phyloP scores from a whole-genome alignment of 345 rosid genomes.

The Aegle marmelos region DNA sequence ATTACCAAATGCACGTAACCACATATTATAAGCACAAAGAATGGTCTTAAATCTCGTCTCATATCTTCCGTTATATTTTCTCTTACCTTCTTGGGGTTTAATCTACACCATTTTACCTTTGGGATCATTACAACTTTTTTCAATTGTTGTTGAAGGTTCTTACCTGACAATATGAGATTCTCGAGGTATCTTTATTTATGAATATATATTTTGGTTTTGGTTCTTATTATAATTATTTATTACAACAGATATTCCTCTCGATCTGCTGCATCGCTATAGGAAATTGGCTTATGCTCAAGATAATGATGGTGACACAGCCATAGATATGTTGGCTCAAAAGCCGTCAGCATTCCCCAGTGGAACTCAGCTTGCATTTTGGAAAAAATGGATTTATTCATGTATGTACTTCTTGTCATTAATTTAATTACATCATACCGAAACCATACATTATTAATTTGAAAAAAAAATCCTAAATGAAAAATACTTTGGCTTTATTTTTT shows the following conservation, averaged over 20 bases:
- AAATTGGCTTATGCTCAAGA: slow-evolving; percentile 48
- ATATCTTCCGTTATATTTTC: neutral
- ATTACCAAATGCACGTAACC: too few species aligned
- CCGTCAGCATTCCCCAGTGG: slow-evolving; percentile 70
- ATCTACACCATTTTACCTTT: neutral
- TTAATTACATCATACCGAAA: too few species aligned
- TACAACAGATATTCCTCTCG: slow-evolving; percentile 57
- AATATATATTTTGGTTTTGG: neutral
- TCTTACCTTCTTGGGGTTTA: neutral
- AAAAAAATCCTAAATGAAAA: neutral
- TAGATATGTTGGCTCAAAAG: slow-evolving; percentile 55
- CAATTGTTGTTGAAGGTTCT: too few species aligned
- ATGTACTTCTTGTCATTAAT: neutral
- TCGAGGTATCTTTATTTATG: neutral
- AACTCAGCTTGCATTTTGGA: slow-evolving; percentile 47
- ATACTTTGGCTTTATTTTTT: too few species aligned
- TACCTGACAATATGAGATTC: too few species aligned
- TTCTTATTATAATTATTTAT: neutral
- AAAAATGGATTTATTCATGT: slow-evolving; percentile 56
- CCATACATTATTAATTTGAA: too few species aligned
- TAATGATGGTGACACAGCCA: slow-evolving; percentile 56
- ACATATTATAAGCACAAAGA: too few species aligned
- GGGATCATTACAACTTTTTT: too few species aligned
- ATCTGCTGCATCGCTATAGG: slow-evolving; percentile 44
- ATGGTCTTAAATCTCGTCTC: too few species aligned